These are phyloP conservation scores for Spraguea lophii DNA, from an alignment of 371 early-diverging fungal genomes.

Conservation along the genomic window DNA sequence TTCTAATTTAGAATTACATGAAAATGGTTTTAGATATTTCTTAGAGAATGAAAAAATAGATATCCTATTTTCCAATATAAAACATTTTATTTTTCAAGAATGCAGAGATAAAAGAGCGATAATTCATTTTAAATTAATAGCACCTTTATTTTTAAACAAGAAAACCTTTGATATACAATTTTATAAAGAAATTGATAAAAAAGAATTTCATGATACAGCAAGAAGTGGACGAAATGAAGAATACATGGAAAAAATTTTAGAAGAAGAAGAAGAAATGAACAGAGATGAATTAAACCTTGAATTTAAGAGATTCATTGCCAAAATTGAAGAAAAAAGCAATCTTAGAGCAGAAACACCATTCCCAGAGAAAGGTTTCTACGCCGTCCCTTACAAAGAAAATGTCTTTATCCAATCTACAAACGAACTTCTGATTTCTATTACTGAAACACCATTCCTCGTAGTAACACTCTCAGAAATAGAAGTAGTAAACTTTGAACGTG, in stretches of 20 bases:
- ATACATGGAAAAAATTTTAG: slow-evolving; percentile 38
- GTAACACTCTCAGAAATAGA: slow-evolving; percentile 44
- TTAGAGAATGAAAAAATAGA: slow-evolving; percentile 9
- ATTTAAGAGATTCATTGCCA: slow-evolving; percentile 35
- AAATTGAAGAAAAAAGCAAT: slow-evolving; percentile 23
- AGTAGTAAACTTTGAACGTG: slow-evolving; percentile 46
- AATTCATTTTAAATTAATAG: slow-evolving; percentile 42
- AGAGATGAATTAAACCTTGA: slow-evolving; percentile 33
- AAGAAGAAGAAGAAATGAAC: slow-evolving; percentile 42
- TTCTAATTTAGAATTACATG: slow-evolving; percentile 44
- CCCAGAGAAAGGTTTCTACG: slow-evolving; percentile 33
- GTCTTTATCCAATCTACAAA: slow-evolving; percentile 36
- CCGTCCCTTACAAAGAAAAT: slow-evolving; percentile 42
- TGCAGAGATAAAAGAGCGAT: slow-evolving; percentile 37
- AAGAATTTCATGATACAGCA: slow-evolving; percentile 33
- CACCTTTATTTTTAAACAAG: slow-evolving; percentile 25
- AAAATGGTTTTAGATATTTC: slow-evolving; percentile 45
- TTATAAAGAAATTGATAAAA: slow-evolving; percentile 30
- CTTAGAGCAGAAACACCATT: slow-evolving; percentile 31
- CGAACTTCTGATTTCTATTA: slow-evolving; percentile 38
- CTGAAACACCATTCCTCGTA: slow-evolving; percentile 45
- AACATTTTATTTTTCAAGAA: slow-evolving; percentile 37
- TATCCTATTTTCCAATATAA: slow-evolving; percentile 44
- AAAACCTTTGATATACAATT: slow-evolving; percentile 46
- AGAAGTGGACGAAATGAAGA: slow-evolving; percentile 42